A percentile compares a stretch with the other conserved stretches of the same genome.
These are phyloP conservation scores for Thamnidium elegans DNA, from an alignment of 192 early-diverging fungal genomes.

Conservation along the genomic window DNA sequence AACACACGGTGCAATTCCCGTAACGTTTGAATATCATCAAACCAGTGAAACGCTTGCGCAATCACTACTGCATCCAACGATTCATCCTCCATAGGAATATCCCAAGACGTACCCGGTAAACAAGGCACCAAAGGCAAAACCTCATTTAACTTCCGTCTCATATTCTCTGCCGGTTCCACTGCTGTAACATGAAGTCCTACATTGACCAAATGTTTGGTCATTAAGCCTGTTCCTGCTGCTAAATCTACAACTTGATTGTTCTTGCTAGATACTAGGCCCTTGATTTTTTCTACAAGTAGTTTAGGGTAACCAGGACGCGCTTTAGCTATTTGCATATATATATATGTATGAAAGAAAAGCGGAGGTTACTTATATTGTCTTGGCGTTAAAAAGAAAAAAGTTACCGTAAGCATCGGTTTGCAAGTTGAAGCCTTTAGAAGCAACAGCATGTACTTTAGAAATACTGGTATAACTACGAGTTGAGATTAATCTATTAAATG, in stretches of 20 bases:
- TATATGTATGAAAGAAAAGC: too few species aligned
- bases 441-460: too few species aligned
- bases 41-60: constrained; percentile 54
- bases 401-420: too few species aligned
- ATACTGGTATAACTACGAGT: too few species aligned
- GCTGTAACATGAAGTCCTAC: constrained; percentile 23
- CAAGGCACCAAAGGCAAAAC: constrained; percentile 11
- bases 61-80: constrained; percentile 40
- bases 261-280: neutral
- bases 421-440: too few species aligned
- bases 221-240: constrained; percentile 33
- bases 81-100: constrained; percentile 26
- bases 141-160: constrained; percentile 20
- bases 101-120: constrained; percentile 31
- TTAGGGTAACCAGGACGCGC: constrained; percentile 27
- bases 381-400: too few species aligned
- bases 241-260: constrained; percentile 23
- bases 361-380: too few species aligned
- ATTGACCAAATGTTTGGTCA: constrained; percentile 21
- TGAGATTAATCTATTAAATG: too few species aligned
- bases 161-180: constrained; percentile 27
- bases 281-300: neutral
- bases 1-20: constrained; percentile 44
- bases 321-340: constrained; percentile 2
- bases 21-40: constrained; percentile 39